phyloP scores from a whole-genome alignment of 2,329 filamentous ascomycete genomes.

The Graphilbum sp. region DNA sequence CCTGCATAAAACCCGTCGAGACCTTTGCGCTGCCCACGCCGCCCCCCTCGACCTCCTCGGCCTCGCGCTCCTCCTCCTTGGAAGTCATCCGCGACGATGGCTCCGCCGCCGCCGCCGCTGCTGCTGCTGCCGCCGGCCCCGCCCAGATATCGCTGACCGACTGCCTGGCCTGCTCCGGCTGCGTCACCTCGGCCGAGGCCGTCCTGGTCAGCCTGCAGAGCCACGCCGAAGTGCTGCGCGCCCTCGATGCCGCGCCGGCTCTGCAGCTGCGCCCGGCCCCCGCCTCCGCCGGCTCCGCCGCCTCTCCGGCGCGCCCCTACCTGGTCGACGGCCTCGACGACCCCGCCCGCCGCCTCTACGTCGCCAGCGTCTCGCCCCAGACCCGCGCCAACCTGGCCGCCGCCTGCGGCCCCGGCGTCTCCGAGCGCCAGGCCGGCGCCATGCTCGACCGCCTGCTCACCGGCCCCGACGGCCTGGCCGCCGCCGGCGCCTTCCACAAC shows the following conservation, averaged over 20 bases:
- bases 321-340: constrained; percentile 39
- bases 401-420: constrained; percentile 55
- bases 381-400: constrained; percentile 77
- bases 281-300: constrained; percentile 12
- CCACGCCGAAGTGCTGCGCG: constrained; percentile 74
- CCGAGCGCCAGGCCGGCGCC: constrained; percentile 55
- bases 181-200: constrained; percentile 92
- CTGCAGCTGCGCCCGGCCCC: constrained; percentile 23
- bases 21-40: constrained; percentile 47
- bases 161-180: constrained; percentile 92
- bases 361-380: constrained; percentile 88
- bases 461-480: constrained; percentile 50
- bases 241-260: constrained; percentile 52
- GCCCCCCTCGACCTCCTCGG: constrained; percentile 14
- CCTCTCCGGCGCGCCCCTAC: no score
- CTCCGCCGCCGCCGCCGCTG: constrained; percentile 21
- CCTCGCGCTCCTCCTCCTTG: no score
- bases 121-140: constrained; percentile 34
- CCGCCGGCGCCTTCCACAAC: constrained; percentile 55
- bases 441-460: constrained; percentile 72
- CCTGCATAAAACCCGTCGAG: constrained; percentile 95
- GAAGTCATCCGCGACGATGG: constrained; percentile 92
- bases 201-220: constrained; percentile 92
- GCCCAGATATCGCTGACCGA: constrained; percentile 93
- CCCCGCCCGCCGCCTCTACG: constrained; percentile 57